These are phyloP conservation scores for Senna siamea DNA, from an alignment of 306 rosid species.

Conservation along the genomic window DNA sequence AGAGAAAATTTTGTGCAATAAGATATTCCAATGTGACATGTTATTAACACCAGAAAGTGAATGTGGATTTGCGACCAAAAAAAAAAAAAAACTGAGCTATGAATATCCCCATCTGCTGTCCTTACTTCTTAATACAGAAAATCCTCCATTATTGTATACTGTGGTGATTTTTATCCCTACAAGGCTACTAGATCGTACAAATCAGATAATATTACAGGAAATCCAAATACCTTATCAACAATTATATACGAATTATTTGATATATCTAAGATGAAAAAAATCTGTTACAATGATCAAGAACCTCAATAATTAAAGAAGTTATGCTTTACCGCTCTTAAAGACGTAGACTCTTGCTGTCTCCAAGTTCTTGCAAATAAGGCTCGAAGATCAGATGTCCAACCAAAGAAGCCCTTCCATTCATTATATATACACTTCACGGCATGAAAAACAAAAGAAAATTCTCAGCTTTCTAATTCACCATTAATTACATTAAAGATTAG, in stretches of 20 bases:
- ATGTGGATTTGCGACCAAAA: background rate
- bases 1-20: constrained; percentile 17
- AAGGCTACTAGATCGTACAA: background rate
- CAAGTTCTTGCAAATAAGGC: constrained; percentile 63
- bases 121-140: background rate
- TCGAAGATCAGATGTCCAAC: constrained; percentile 88
- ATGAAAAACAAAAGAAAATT: background rate
- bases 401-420: constrained; percentile 86
- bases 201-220: constrained; percentile 6
- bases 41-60: background rate
- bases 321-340: constrained; percentile 62
- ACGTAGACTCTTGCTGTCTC: constrained; percentile 68
- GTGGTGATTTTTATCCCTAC: constrained; percentile 8
- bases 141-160: constrained; percentile 10
- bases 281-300: constrained; percentile 1
- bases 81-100: background rate
- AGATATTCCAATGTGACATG: background rate
- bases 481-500: constrained; percentile 20
- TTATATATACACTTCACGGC: constrained; percentile 72
- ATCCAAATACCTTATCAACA: constrained; percentile 18
- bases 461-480: constrained; percentile 9
- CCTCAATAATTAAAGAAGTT: constrained; percentile 17
- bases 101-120: background rate
- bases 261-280: background rate
- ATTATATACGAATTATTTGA: constrained; percentile 2